Evolutionary conservation across 345 rosid genomes (phyloP), one percentile per base, ranked within the genome.

Genomic region (Syzygium oleosum): DNA sequence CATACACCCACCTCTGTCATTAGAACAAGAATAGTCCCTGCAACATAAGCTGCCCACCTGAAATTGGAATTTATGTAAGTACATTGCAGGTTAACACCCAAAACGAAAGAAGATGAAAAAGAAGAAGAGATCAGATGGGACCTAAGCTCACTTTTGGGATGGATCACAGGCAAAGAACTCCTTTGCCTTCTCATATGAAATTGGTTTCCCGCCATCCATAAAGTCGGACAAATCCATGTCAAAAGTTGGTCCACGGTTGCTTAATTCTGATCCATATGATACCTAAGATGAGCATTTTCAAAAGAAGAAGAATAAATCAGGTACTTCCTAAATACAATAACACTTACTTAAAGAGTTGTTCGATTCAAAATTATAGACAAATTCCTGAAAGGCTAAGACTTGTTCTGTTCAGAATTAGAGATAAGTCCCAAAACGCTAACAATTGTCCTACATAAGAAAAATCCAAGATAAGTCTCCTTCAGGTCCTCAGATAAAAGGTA

Each of bases 11-110:
- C 91, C 91, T 98, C 99, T 84, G 92, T 96, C 99, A 96, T 98
- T 93, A 98, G 89, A 91, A 98, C 99, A 92, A 98, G 93, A 92
- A 98, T 94, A 85, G 97, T 92, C 87, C 99, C 99, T 84, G 99
- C 99, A 88, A 92, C 96, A 94, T 95, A 98, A 85, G 99, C 99
- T 80, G 99, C 99, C 99, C 99, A 98, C 94, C 99, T 98, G 86
- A 92, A 89, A 88, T 87, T n/a, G 80, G 87, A 86, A 88, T 87
- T 34, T 51, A 31, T 29, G 84, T 68, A 34, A 89, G 86, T 84
- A 85, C 63, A 52, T 29, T 87, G 23, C 46, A 77, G 43, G 13
- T 43, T 23, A 52, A 25, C 31, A 43, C 85, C 31, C 87, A 46
- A 78, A 51, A 29, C 79, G 78, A 52, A 58, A 90, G 51, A 63